phyloP scores from a whole-genome alignment of 116 monocot species.

The Zostera marina region DNA sequence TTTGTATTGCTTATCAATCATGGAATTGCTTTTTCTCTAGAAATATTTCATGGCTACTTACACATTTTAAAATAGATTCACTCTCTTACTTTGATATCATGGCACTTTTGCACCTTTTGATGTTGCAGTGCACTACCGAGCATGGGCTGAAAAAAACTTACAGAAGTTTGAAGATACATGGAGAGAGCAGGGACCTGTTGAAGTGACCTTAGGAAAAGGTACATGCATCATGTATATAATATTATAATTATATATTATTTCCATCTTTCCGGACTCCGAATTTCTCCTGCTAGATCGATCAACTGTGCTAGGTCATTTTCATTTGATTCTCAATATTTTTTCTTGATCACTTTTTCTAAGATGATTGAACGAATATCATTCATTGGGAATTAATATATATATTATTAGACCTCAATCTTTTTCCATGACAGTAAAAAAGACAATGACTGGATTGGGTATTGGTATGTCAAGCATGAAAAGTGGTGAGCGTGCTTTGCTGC shows the following conservation, averaged over 20 bases:
- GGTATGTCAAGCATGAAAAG: slow-evolving; percentile 83
- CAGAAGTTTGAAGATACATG: slow-evolving; percentile 99
- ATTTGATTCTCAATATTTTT: neutral
- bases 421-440: slow-evolving; percentile 44
- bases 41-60: neutral
- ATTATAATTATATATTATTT: neutral
- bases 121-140: slow-evolving; percentile 71
- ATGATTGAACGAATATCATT: neutral
- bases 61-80: neutral
- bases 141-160: slow-evolving; percentile 57
- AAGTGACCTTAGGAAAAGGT: slow-evolving; percentile 87
- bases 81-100: neutral
- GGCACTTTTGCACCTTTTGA: neutral
- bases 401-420: neutral
- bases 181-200: slow-evolving; percentile 77
- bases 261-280: neutral
- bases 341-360: neutral
- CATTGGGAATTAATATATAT: neutral
- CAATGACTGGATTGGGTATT: slow-evolving; percentile 66
- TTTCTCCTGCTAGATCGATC: neutral
- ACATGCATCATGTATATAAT: neutral
- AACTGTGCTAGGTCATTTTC: neutral
- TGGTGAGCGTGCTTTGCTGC: slow-evolving; percentile 73
- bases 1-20: neutral
- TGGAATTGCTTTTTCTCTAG: too few relatives aligned